Percentiles rank a stretch among this genome's conserved stretches.
Evolutionary conservation across 306 rosid species (phyloP).

Genomic region (Vigna radiata): DNA sequence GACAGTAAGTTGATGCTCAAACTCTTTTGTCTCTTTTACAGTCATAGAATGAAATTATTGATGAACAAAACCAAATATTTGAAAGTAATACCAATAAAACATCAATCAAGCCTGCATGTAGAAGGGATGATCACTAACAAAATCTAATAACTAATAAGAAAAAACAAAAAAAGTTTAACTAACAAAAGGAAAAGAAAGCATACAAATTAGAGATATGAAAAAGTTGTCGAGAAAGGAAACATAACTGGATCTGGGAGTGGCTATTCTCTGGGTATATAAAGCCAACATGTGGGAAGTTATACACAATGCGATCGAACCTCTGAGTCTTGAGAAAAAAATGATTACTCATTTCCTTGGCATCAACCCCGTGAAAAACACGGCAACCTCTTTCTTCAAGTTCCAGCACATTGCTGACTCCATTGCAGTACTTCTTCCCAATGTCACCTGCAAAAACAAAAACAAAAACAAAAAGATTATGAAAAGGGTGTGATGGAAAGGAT

Average conservation of each 20-base stretch:
- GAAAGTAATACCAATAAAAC: neutral
- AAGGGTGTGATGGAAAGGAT: conserved; percentile 28
- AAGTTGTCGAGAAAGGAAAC: neutral
- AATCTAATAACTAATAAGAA: neutral
- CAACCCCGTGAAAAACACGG: conserved; percentile 63
- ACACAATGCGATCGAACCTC: conserved; percentile 79
- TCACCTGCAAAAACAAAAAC: conserved; percentile 48
- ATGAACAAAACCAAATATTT: neutral
- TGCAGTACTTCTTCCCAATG: conserved; percentile 64
- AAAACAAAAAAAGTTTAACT: neutral
- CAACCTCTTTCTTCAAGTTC: conserved; percentile 79
- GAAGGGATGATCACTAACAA: neutral
- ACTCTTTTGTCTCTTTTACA: neutral
- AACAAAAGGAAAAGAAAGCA: too few relatives aligned
- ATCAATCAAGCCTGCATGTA: conserved; percentile 2
- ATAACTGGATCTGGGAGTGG: conserved; percentile 76
- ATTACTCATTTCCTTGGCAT: conserved; percentile 67
- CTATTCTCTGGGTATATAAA: conserved; percentile 72
- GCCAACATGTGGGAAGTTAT: conserved; percentile 89
- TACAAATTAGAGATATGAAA: neutral
- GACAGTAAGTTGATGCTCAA: neutral
- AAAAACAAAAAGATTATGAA: neutral
- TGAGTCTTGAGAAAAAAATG: conserved; percentile 85
- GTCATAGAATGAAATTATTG: neutral
- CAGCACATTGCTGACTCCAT: conserved; percentile 65